phyloP scores from a whole-genome alignment of 225 moss, liverwort and hornwort species.

The Pseudisothecium myosuroides region DNA sequence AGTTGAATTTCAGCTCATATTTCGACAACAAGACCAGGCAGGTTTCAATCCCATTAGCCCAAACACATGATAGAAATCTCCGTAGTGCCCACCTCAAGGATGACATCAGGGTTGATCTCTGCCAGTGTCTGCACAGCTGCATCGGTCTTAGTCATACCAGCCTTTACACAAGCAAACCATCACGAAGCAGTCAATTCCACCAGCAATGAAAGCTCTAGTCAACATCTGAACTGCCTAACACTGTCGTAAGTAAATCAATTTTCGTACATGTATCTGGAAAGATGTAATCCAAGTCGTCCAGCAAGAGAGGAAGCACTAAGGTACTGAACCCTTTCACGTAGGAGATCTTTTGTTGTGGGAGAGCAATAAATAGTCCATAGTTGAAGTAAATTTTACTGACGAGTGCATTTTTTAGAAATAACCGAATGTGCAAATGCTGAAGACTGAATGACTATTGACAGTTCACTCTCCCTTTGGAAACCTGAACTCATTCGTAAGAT shows the following conservation, averaged over 20 bases:
- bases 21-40: neutral
- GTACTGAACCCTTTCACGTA: neutral
- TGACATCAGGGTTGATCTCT: constrained; percentile 92
- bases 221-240: neutral
- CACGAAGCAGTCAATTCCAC: neutral
- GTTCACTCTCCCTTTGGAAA: neutral
- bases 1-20: neutral
- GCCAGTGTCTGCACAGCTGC: constrained; percentile 93
- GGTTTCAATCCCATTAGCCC: neutral
- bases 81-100: constrained; percentile 57
- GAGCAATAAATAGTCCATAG: neutral
- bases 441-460: neutral
- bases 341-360: neutral
- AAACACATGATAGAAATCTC: neutral
- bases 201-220: neutral
- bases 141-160: constrained; percentile 99
- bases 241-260: neutral
- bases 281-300: neutral
- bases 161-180: constrained; percentile 23
- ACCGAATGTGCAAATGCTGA: neutral
- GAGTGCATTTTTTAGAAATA: neutral
- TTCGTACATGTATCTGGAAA: neutral
- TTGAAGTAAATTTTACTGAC: neutral
- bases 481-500: neutral
- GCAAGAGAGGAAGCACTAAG: neutral